These are phyloP conservation scores for Podospora fimiseda DNA, from an alignment of 495 filamentous ascomycete genomes.

Conservation along the genomic window DNA sequence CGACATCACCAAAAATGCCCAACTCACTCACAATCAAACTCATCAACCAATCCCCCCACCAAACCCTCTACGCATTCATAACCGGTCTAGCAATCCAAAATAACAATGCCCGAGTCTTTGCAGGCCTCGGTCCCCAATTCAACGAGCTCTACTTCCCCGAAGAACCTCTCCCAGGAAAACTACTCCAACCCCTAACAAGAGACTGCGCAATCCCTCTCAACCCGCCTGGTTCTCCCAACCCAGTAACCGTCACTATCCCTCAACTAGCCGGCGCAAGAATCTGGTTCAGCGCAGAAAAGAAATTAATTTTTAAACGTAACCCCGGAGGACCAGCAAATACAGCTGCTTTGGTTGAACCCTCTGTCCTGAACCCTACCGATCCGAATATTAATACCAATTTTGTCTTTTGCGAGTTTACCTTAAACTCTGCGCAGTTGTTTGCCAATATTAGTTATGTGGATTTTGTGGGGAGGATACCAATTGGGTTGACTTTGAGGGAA, in stretches of 20 bases:
- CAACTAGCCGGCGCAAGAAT: conserved; percentile 62
- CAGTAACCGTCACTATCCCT: conserved; percentile 56
- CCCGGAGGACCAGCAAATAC: conserved; percentile 39
- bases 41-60: conserved; percentile 30
- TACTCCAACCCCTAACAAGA: conserved; percentile 44
- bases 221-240: conserved; percentile 43
- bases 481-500: conserved; percentile 55
- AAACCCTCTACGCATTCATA: conserved; percentile 35
- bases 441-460: conserved; percentile 77
- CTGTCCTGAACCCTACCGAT: conserved; percentile 63
- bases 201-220: conserved; percentile 66
- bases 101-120: conserved; percentile 28
- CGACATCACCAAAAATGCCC: conserved; percentile 27
- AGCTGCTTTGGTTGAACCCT: conserved; percentile 68
- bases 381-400: conserved; percentile 59
- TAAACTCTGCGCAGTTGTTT: conserved; percentile 61
- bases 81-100: conserved; percentile 40
- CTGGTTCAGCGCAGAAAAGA: conserved; percentile 54
- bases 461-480: conserved; percentile 59
- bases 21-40: conserved; percentile 34
- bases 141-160: conserved; percentile 32
- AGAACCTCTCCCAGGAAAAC: conserved; percentile 24
- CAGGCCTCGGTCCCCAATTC: conserved; percentile 20
- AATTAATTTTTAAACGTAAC: conserved; percentile 66
- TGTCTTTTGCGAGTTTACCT: conserved; percentile 72